Percentiles rank a stretch among this genome's conserved stretches.
phyloP scores from a whole-genome alignment of 495 filamentous ascomycete species.

The Penicillium soppii region DNA sequence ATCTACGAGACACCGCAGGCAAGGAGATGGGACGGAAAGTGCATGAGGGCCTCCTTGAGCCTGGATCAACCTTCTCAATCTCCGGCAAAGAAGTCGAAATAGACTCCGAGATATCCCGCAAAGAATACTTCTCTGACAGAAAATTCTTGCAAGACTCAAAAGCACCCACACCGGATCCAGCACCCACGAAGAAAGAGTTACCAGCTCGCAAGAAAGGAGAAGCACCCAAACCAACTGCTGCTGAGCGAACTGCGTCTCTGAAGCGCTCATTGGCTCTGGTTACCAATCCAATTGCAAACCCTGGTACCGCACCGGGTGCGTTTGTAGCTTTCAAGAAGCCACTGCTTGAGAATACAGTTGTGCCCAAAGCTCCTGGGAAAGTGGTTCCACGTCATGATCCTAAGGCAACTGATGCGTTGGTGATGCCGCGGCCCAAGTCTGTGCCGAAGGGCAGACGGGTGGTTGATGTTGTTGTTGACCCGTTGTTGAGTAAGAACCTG shows the following conservation, averaged over 20 bases:
- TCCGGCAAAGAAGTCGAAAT: conserved; percentile 75
- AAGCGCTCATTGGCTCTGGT: conserved; percentile 18
- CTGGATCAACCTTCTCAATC: conserved; percentile 62
- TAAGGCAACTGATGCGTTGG: conserved; percentile 56
- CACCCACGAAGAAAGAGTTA: conserved; percentile 21
- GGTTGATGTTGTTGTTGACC: conserved; percentile 82
- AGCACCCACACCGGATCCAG: not conserved
- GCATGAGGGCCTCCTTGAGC: conserved; percentile 54
- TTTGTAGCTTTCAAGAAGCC: conserved; percentile 59
- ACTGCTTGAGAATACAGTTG: conserved; percentile 52
- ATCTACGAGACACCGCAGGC: conserved; percentile 63
- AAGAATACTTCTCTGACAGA: conserved; percentile 61
- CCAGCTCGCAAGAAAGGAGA: conserved; percentile 16
- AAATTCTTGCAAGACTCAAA: conserved; percentile 41
- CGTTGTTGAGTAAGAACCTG: conserved; percentile 62
- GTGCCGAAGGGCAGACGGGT: conserved; percentile 63
- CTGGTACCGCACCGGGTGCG: conserved; percentile 21
- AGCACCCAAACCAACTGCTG: conserved; percentile 3
- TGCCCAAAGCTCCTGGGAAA: conserved; percentile 40
- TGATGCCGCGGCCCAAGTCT: conserved; percentile 63
- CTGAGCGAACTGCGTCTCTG: conserved; percentile 14
- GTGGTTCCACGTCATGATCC: conserved; percentile 70
- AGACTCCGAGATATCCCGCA: conserved; percentile 61
- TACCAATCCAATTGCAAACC: conserved; percentile 24
- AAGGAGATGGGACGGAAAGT: conserved; percentile 64